Evolutionary conservation across 2,329 filamentous ascomycete genomes (phyloP).

Genomic region (Rutstroemia sp.): DNA sequence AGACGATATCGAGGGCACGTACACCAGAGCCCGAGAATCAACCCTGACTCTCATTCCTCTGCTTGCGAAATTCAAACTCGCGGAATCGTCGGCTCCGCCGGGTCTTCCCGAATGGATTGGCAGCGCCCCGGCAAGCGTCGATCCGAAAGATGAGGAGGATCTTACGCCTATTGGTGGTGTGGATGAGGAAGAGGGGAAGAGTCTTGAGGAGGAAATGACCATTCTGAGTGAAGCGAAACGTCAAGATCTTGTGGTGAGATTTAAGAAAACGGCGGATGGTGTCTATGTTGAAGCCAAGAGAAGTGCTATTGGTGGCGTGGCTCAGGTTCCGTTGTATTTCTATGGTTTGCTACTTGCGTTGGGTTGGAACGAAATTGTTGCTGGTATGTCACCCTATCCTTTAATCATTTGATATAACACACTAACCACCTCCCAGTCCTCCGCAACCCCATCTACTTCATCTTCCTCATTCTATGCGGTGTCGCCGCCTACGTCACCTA

Average conservation of each 20-base stretch:
- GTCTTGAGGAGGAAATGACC: slow-evolving; percentile 91
- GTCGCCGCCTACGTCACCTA: slow-evolving; percentile 84
- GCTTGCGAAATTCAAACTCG: slow-evolving; percentile 74
- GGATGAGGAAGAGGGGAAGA: slow-evolving; percentile 91
- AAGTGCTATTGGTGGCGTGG: slow-evolving; percentile 89
- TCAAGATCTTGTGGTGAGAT: slow-evolving; percentile 84
- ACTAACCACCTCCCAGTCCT: slow-evolving; percentile 54
- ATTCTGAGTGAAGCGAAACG: slow-evolving; percentile 85
- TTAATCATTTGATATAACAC: neutral
- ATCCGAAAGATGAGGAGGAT: slow-evolving; percentile 83
- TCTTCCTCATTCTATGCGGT: slow-evolving; percentile 72
- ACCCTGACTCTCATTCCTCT: slow-evolving; percentile 87
- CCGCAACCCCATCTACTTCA: slow-evolving; percentile 86
- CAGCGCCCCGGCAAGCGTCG: slow-evolving; percentile 63
- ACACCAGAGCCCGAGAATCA: slow-evolving; percentile 85
- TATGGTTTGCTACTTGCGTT: slow-evolving; percentile 82
- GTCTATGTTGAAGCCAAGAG: slow-evolving; percentile 98
- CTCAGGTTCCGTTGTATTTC: slow-evolving; percentile 91
- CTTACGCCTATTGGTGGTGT: slow-evolving; percentile 83
- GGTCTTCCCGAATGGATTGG: slow-evolving; percentile 84
- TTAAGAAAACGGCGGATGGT: slow-evolving; percentile 97
- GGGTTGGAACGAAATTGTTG: slow-evolving; percentile 98
- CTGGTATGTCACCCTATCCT: slow-evolving; percentile 53
- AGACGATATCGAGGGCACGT: slow-evolving; percentile 94
- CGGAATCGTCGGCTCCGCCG: slow-evolving; percentile 66